A percentile compares a stretch with the other conserved stretches of the same genome.
These are phyloP conservation scores for Lagenidium giganteum DNA, from an alignment of 352 stramenopile genomes.

Conservation along the genomic window DNA sequence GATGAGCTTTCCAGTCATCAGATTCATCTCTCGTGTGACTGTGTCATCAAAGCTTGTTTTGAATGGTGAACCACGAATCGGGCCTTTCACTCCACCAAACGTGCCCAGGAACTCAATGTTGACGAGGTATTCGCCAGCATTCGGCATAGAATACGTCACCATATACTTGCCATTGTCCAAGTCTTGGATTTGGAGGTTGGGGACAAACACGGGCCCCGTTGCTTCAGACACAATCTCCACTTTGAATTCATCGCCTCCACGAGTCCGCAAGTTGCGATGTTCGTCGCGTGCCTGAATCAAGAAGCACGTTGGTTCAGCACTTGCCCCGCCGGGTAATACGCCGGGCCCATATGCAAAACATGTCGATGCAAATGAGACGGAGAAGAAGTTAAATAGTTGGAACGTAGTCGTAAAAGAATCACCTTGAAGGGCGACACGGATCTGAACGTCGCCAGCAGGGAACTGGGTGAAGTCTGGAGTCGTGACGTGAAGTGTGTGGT, in stretches of 20 bases:
- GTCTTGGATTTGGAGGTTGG: conserved; percentile 73
- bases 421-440: conserved; percentile 89
- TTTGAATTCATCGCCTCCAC: conserved; percentile 91
- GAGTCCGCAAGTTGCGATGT: conserved; percentile 69
- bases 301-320: conserved; percentile 68
- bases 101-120: conserved; percentile 90
- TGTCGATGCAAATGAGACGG: conserved; percentile 81
- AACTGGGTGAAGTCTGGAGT: conserved; percentile 90
- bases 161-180: conserved; percentile 92
- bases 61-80: conserved; percentile 91
- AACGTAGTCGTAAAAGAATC: conserved; percentile 94
- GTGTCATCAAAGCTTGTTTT: conserved; percentile 69
- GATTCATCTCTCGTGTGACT: conserved; percentile 74
- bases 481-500: conserved; percentile 83
- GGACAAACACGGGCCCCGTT: conserved; percentile 40
- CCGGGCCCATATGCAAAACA: conserved; percentile 93
- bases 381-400: conserved; percentile 92
- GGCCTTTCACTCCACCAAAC: conserved; percentile 84
- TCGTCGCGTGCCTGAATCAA: conserved; percentile 85
- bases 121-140: conserved; percentile 81
- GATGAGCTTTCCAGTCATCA: conserved; percentile 79
- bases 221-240: conserved; percentile 62
- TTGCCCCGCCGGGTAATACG: conserved; percentile 83
- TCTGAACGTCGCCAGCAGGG: conserved; percentile 79
- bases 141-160: conserved; percentile 87